Conservation (phyloP, 2,329 filamentous ascomycete species). For the Alternaria arborescens region DNA sequence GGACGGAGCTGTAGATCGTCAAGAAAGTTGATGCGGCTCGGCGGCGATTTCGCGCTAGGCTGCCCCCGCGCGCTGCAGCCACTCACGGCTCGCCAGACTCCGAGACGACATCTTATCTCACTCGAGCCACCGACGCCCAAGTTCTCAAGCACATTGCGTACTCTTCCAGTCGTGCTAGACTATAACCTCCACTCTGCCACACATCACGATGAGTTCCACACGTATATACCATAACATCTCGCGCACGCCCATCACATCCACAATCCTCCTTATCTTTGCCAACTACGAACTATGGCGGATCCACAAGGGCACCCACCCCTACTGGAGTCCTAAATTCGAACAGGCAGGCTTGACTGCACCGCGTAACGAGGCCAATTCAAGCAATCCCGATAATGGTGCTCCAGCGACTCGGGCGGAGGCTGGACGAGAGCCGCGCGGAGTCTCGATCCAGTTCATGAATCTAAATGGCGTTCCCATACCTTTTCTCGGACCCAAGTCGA, state of each 20-base stretch:
- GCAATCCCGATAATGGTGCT: slow-evolving; percentile 10
- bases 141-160: slow-evolving; percentile 3
- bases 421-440: slow-evolving; percentile 12
- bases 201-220: slow-evolving; percentile 22
- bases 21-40: slow-evolving; percentile 24
- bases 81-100: slow-evolving; percentile 29
- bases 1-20: slow-evolving; percentile 6
- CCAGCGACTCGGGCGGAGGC: slow-evolving; percentile 4
- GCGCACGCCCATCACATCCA: slow-evolving; percentile 22
- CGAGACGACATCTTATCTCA: slow-evolving; percentile 18
- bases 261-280: slow-evolving; percentile 27
- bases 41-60: slow-evolving; percentile 25
- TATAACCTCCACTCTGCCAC: background rate
- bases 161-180: slow-evolving; percentile 4
- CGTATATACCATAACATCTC: slow-evolving; percentile 23
- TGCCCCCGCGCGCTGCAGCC: slow-evolving; percentile 28
- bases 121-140: slow-evolving; percentile 9
- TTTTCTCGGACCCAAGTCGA: slow-evolving; percentile 7
- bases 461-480: slow-evolving; percentile 44
- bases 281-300: slow-evolving; percentile 41
- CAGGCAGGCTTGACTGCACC: slow-evolving; percentile 25
- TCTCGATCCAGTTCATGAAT: slow-evolving; percentile 34
- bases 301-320: slow-evolving; percentile 40
- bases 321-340: slow-evolving; percentile 33
- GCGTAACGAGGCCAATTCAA: slow-evolving; percentile 16